Conservation (phyloP, 495 filamentous ascomycete species). For the Tuber aestivum region DNA sequence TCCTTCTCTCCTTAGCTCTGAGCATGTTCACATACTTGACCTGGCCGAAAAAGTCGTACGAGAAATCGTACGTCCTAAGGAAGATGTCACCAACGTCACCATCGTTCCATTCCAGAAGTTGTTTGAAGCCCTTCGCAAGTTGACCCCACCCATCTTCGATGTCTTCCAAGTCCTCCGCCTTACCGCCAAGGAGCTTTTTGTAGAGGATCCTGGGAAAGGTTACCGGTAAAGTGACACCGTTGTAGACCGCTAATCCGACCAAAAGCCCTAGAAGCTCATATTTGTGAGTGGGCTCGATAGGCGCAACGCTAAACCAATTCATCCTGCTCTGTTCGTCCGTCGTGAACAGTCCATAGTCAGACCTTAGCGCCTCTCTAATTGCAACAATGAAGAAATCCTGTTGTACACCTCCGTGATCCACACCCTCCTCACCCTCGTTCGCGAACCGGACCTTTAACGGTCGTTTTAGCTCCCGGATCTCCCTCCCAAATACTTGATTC, state of each 20-base stretch:
- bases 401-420: slow-evolving; percentile 89
- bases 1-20: slow-evolving; percentile 26
- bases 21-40: slow-evolving; percentile 54
- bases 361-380: slow-evolving; percentile 68
- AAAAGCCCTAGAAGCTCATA: slow-evolving; percentile 86
- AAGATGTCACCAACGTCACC: slow-evolving; percentile 78
- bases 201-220: slow-evolving; percentile 83
- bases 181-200: slow-evolving; percentile 62
- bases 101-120: slow-evolving; percentile 67
- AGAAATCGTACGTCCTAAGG: slow-evolving; percentile 75
- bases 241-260: slow-evolving; percentile 86
- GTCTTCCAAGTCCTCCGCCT: slow-evolving; percentile 53
- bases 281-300: slow-evolving; percentile 74
- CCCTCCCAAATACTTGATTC: slow-evolving; percentile 79
- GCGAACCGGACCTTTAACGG: slow-evolving; percentile 85
- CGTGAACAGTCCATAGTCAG: slow-evolving; percentile 71
- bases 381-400: slow-evolving; percentile 89
- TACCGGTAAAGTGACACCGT: slow-evolving; percentile 81
- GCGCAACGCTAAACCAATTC: slow-evolving; percentile 80
- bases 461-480: slow-evolving; percentile 71
- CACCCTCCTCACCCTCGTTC: slow-evolving; percentile 76
- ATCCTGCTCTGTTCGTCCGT: slow-evolving; percentile 65
- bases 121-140: slow-evolving; percentile 63
- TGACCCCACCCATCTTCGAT: slow-evolving; percentile 86
- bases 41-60: slow-evolving; percentile 61